Conservation (phyloP, 306 rosid species). For the Dryas octopetala region DNA sequence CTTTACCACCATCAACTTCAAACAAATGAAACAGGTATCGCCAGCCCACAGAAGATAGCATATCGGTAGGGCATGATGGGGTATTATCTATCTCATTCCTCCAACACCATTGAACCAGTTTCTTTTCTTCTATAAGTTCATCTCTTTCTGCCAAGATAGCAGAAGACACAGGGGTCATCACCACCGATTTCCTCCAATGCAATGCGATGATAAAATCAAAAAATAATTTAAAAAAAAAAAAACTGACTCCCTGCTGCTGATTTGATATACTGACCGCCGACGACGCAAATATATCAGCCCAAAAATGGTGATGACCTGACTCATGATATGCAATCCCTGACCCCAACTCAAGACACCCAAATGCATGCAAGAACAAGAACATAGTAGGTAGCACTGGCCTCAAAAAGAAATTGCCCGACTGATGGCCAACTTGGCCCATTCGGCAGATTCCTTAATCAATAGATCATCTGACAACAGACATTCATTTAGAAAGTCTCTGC, state of each 20-base stretch:
- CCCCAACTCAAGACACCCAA: conserved; percentile 70
- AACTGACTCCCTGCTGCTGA: conserved; percentile 54
- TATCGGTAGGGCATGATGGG: conserved; percentile 29
- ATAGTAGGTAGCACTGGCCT: conserved; percentile 41
- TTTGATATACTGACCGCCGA: conserved; percentile 41
- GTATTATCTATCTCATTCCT: conserved; percentile 32
- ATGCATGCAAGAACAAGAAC: conserved; percentile 67
- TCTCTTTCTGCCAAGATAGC: conserved; percentile 75
- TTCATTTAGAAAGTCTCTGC: conserved; percentile 83
- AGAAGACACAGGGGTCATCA: conserved; percentile 52
- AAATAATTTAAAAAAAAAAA: conserved; percentile 15
- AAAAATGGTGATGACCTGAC: conserved; percentile 81
- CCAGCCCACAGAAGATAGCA: conserved; percentile 29
- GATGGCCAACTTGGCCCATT: conserved; percentile 90
- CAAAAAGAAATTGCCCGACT: conserved; percentile 74
- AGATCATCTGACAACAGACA: conserved; percentile 82
- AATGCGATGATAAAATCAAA: conserved; percentile 49
- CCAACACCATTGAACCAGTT: conserved; percentile 32
- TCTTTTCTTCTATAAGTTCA: conserved; percentile 23
- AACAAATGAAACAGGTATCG: conserved; percentile 24
- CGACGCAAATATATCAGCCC: conserved; percentile 54
- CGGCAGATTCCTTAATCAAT: conserved; percentile 83
- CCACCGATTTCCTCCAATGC: conserved; percentile 54
- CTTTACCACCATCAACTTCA: conserved; percentile 39
- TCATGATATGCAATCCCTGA: conserved; percentile 72